These are phyloP conservation scores for Deinandra increscens DNA, from an alignment of 129 eudicot genomes.

Conservation along the genomic window DNA sequence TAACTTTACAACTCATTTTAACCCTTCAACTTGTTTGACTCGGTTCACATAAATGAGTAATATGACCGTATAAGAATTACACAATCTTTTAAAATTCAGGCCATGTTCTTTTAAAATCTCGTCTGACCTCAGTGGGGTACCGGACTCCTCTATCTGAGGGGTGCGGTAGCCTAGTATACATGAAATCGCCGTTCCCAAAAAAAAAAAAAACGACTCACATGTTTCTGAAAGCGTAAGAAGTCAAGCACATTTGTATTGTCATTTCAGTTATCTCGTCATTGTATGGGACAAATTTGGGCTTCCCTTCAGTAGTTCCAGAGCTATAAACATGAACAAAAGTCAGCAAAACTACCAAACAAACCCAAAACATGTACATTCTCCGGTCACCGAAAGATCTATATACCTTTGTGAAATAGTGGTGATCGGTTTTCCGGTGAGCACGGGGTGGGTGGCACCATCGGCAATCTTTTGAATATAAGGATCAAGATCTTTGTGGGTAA, in stretches of 20 bases:
- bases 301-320: constrained; percentile 86
- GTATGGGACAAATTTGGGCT: constrained; percentile 82
- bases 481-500: constrained; percentile 75
- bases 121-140: no score
- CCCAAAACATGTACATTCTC: neutral
- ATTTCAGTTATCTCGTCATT: constrained; percentile 54
- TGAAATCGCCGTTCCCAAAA: no score
- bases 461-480: constrained; percentile 75
- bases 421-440: constrained; percentile 75
- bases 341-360: neutral
- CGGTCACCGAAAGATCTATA: neutral
- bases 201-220: constrained; percentile 6
- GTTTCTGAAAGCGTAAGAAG: constrained; percentile 56
- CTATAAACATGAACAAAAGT: constrained; percentile 32
- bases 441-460: constrained; percentile 56
- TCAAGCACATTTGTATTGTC: constrained; percentile 67
- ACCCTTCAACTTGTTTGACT: neutral
- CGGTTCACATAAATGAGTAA: no score
- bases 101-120: no score
- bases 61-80: no score
- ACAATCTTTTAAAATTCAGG: no score
- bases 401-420: constrained; percentile 73
- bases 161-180: no score
- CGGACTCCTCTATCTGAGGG: no score
- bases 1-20: neutral